Evolutionary conservation across 768 basidiomycete genomes (phyloP), one percentile per base, ranked within the genome.

Genomic region (Russula virescens): DNA sequence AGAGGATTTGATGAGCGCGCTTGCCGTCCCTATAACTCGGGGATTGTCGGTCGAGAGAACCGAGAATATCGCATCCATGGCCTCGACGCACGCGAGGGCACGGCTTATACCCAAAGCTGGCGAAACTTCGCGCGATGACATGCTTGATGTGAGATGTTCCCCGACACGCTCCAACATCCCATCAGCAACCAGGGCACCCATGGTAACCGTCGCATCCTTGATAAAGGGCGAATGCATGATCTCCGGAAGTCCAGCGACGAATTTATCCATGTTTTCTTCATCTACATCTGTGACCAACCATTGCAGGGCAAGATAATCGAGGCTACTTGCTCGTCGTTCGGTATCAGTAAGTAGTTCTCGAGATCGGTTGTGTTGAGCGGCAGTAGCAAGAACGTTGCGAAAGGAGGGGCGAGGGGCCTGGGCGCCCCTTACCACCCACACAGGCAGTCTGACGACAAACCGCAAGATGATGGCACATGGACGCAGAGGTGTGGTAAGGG

Each of bases 401-500:
- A 50, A 31, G 10, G 48, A 42, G 7, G 28, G 42, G 1, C 34
- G 48, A 43, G 23, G 48, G 16, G n/a, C n/a, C n/a, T n/a, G n/a
- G n/a, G 28, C 14, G 7, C 57, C 48, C 48, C 49, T 58, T 48
- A 50, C 18, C 35, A 19, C 47, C 47, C 38, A 42, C 48, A 42
- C 10, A 7, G 57, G 57, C 35, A 58, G 21, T 25, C 25, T 40
- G 48, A 58, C 11, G 38, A 58, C 8, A 25, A 58, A 58, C 8
- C 57, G 48, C 25, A 50, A 14, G 57, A 58, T 13, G 57, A 58
- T 7, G 25, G 26, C 23, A 16, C 57, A 58, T 18, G 57, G 57
- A 35, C 57, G 57, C 23, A 58, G 19, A 14, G 57, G 57, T 14
- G 35, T 42, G 57, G 57, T 58, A n/a, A 63, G 48, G 21, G 62